Percentiles rank a stretch among this genome's conserved stretches.
These are phyloP conservation scores for Avena sativa DNA, from an alignment of 176 grass and related monocot species.

Conservation along the genomic window DNA sequence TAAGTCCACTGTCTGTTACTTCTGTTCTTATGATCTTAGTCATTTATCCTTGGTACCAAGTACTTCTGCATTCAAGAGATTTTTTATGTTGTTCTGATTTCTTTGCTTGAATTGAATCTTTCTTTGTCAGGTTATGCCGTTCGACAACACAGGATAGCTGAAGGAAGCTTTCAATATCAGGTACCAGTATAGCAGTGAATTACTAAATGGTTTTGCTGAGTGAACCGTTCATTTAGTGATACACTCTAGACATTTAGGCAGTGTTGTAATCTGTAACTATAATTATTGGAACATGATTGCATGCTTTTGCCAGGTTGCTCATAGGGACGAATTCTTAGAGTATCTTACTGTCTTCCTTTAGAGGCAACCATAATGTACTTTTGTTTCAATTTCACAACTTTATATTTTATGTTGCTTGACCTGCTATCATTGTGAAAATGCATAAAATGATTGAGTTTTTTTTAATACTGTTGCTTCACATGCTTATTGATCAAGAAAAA, in stretches of 20 bases:
- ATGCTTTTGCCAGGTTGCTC: not conserved
- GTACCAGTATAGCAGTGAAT: conserved; percentile 44
- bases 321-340: not conserved
- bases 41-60: conserved; percentile 19
- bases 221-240: conserved; percentile 28
- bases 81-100: too few species aligned
- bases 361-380: conserved; percentile 9
- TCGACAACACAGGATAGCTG: conserved; percentile 95
- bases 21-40: conserved; percentile 16
- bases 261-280: too few species aligned
- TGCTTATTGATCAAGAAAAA: conserved; percentile 13
- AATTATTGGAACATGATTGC: too few species aligned
- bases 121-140: conserved; percentile 85
- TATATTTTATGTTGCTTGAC: conserved; percentile 7
- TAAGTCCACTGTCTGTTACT: conserved; percentile 28
- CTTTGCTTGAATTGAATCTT: conserved; percentile 13
- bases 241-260: too few species aligned
- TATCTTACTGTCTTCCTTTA: conserved; percentile 1
- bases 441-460: conserved; percentile 8
- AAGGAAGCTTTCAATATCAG: conserved; percentile 99
- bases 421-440: conserved; percentile 6
- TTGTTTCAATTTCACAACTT: conserved; percentile 11
- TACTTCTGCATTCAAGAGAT: too few species aligned
- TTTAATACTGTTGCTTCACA: not conserved
- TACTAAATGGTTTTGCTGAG: conserved; percentile 1